These are phyloP conservation scores for Apophysomyces ossiformis DNA, from an alignment of 371 early-diverging fungal genomes.

Conservation along the genomic window DNA sequence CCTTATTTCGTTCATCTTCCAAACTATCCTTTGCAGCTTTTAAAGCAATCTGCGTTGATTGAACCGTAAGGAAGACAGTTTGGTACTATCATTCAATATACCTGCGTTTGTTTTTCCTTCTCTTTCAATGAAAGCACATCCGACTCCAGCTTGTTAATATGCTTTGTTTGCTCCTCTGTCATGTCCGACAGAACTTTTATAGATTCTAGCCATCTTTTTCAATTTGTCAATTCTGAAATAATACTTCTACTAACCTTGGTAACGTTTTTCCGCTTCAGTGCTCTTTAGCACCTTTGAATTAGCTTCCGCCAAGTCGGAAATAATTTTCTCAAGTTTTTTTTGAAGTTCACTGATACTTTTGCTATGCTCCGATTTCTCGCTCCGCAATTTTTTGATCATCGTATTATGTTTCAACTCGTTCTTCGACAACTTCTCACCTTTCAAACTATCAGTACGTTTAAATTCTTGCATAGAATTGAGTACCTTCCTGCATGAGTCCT, in stretches of 20 bases:
- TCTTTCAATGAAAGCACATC: conserved; percentile 52
- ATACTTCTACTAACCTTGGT: conserved; percentile 42
- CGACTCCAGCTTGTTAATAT: conserved; percentile 62
- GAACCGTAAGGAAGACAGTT: neutral
- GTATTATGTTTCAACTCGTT: conserved; percentile 76
- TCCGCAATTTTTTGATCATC: conserved; percentile 74
- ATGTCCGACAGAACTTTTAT: conserved; percentile 53
- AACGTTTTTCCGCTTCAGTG: conserved; percentile 59
- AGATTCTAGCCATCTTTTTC: conserved; percentile 37
- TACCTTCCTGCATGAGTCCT: conserved; percentile 70
- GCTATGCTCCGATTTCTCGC: conserved; percentile 69
- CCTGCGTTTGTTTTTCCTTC: conserved; percentile 51
- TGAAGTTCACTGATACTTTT: conserved; percentile 59
- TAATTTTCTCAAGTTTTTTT: conserved; percentile 63
- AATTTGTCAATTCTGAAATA: neutral
- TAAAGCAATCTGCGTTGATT: conserved; percentile 13
- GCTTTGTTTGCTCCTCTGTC: conserved; percentile 70
- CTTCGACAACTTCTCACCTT: conserved; percentile 82
- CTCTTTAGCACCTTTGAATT: conserved; percentile 55
- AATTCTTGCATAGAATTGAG: neutral
- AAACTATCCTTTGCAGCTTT: conserved; percentile 28
- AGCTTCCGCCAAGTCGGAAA: conserved; percentile 53
- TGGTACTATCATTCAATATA: conserved; percentile 34
- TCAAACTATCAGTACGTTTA: neutral
- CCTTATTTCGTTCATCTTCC: conserved; percentile 37